Conservation (phyloP, 164 flowering plant genomes). For the Platanus orientalis region DNA sequence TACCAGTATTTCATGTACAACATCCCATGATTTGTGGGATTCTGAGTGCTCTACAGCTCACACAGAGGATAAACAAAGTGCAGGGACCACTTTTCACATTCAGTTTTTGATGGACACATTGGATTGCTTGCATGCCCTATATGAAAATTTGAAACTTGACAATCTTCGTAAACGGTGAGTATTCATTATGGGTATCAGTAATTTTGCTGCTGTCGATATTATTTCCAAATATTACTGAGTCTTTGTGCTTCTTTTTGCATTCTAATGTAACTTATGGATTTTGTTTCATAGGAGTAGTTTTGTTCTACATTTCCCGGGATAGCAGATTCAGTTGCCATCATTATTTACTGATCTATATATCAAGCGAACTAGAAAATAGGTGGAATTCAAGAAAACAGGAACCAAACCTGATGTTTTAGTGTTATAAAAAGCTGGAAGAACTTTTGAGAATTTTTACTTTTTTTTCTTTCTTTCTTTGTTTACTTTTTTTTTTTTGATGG, state of each 20-base stretch:
- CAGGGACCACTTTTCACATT: slow-evolving; percentile 32
- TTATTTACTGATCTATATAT: too few species aligned
- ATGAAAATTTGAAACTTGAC: slow-evolving; percentile 82
- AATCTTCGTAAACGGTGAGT: slow-evolving; percentile 72
- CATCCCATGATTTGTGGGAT: slow-evolving; percentile 15
- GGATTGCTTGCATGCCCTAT: slow-evolving; percentile 81
- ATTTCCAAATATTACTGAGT: background rate
- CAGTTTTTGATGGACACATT: slow-evolving; percentile 55
- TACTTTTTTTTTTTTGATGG: too few species aligned
- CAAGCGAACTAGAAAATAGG: too few species aligned
- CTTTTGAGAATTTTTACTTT: too few species aligned
- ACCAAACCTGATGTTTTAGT: too few species aligned
- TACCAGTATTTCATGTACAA: slow-evolving; percentile 25
- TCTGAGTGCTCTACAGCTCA: slow-evolving; percentile 18
- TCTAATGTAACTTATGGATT: background rate
- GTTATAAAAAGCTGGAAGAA: too few species aligned
- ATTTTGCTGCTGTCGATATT: background rate
- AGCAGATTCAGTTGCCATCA: background rate
- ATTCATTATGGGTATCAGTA: background rate
- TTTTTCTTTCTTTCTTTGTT: too few species aligned
- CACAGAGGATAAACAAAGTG: slow-evolving; percentile 18
- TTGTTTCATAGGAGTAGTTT: background rate
- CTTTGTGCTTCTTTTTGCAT: background rate
- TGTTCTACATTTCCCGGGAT: background rate
- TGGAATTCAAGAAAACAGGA: too few species aligned